Conservation (phyloP, 495 filamentous ascomycete genomes). For the Neurospora sp. region DNA sequence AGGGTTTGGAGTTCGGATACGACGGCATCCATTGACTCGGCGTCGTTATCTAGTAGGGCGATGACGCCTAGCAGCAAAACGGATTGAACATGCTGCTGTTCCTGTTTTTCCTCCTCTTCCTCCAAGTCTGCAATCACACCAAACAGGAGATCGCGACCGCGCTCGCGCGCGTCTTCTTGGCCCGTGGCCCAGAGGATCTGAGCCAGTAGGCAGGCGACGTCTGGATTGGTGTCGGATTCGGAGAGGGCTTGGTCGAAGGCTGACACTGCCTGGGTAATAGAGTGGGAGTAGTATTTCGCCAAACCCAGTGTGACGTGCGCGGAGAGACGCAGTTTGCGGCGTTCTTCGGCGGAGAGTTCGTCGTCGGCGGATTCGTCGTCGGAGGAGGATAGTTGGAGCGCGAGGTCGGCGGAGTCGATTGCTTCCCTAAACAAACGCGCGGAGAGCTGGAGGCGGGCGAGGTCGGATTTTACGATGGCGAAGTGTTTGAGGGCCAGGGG, state of each 20-base stretch:
- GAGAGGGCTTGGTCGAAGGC: conserved; percentile 75
- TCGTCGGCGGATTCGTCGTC: conserved; percentile 42
- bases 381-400: conserved; percentile 54
- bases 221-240: conserved; percentile 54
- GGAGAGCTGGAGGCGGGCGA: conserved; percentile 70
- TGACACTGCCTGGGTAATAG: conserved; percentile 55
- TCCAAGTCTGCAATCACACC: conserved; percentile 40
- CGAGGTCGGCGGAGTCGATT: conserved; percentile 60
- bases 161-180: conserved; percentile 57
- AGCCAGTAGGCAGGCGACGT: conserved; percentile 79
- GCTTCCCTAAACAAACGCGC: conserved; percentile 51
- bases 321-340: conserved; percentile 60
- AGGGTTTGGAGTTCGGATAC: conserved; percentile 63
- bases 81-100: conserved; percentile 56
- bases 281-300: conserved; percentile 57
- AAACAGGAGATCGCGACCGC: conserved; percentile 74
- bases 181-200: conserved; percentile 91
- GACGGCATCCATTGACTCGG: conserved; percentile 70
- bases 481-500: conserved; percentile 59
- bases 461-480: conserved; percentile 77
- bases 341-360: conserved; percentile 41
- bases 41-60: conserved; percentile 67
- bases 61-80: conserved; percentile 73
- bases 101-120: conserved; percentile 30
- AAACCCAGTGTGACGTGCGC: conserved; percentile 82